Conservation (phyloP, 2,329 filamentous ascomycete species). For the Hypoxylon sp. region DNA sequence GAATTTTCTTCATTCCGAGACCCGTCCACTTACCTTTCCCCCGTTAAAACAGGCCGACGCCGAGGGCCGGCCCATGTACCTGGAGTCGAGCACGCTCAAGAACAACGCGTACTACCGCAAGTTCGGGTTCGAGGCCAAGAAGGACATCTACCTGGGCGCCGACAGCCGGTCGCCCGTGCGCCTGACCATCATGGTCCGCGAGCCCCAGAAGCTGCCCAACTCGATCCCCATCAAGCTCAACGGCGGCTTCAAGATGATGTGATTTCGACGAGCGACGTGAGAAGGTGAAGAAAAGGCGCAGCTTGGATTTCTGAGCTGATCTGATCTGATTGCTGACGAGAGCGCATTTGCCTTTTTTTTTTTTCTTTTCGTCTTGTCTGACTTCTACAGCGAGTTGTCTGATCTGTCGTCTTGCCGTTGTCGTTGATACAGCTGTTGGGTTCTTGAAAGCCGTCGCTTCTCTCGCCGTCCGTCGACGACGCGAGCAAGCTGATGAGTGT, state of each 20-base stretch:
- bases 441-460: no score
- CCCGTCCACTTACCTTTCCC: no score
- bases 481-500: slow-evolving; percentile 5
- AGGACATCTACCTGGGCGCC: slow-evolving; percentile 64
- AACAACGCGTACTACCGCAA: slow-evolving; percentile 78
- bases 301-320: no score
- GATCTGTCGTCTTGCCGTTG: no score
- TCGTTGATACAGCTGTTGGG: background rate
- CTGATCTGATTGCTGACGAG: background rate
- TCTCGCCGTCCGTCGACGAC: background rate
- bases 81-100: slow-evolving; percentile 75
- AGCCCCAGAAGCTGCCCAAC: slow-evolving; percentile 60
- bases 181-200: slow-evolving; percentile 83
- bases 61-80: slow-evolving; percentile 73
- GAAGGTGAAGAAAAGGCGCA: no score
- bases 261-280: no score
- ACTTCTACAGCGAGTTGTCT: no score
- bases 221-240: slow-evolving; percentile 49
- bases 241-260: slow-evolving; percentile 41
- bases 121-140: slow-evolving; percentile 74
- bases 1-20: no score
- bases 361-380: no score
- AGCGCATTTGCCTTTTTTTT: slow-evolving; percentile 2
- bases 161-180: slow-evolving; percentile 59
- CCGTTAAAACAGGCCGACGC: slow-evolving; percentile 64